A percentile compares a stretch with the other conserved stretches of the same genome.
Conservation (phyloP, 352 stramenopile genomes). For the Pythium aristosporum region DNA sequence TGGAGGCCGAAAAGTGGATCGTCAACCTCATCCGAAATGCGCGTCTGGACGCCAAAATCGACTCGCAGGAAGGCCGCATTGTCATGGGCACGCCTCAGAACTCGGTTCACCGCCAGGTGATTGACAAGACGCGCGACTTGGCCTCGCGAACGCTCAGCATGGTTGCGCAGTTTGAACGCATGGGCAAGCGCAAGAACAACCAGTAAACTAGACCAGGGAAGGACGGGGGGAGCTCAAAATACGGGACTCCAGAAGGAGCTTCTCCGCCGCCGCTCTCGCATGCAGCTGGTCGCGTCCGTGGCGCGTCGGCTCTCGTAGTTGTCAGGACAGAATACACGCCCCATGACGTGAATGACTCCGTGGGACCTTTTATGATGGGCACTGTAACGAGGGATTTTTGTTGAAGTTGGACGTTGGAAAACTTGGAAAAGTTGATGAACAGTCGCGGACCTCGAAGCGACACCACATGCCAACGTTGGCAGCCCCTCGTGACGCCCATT, state of each 20-base stretch:
- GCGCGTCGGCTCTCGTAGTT: constrained; percentile 19
- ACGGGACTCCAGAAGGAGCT: background rate
- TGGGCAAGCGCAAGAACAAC: constrained; percentile 79
- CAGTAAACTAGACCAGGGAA: constrained; percentile 37
- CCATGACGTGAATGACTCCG: constrained; percentile 9
- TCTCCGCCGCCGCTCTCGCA: constrained; percentile 7
- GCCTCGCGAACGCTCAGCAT: constrained; percentile 91
- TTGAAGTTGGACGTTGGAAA: background rate
- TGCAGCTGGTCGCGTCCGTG: constrained; percentile 7
- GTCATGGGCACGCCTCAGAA: constrained; percentile 95
- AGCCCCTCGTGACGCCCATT: background rate
- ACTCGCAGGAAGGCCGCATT: constrained; percentile 96
- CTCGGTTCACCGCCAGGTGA: constrained; percentile 96
- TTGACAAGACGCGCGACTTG: constrained; percentile 97
- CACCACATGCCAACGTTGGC: background rate
- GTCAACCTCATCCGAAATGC: constrained; percentile 98
- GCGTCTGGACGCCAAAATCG: constrained; percentile 97
- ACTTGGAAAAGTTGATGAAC: constrained; percentile 1
- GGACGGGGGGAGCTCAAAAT: background rate
- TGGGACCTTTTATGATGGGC: constrained; percentile 1
- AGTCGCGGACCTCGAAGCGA: constrained; percentile 4
- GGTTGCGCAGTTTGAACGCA: constrained; percentile 83
- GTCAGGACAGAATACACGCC: constrained; percentile 29
- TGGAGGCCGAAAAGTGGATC: constrained; percentile 98
- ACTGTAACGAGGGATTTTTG: constrained; percentile 12